Evolutionary conservation across 805 yeast genomes (phyloP).

Genomic region (Schwanniomyces pseudopolymorphus): DNA sequence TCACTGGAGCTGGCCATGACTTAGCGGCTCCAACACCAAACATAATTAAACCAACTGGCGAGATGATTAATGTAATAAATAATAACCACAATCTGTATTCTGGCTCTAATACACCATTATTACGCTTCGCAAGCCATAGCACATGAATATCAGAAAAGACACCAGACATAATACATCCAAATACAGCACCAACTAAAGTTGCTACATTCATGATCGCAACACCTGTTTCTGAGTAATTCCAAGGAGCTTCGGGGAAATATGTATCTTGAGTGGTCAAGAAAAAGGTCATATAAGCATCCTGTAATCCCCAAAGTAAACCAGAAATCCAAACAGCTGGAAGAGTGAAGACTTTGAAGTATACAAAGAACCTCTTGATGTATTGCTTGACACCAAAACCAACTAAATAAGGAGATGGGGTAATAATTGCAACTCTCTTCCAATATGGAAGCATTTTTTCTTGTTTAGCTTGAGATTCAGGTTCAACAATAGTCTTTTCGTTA

Average conservation of each 20-base stretch:
- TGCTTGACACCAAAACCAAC: constrained; percentile 67
- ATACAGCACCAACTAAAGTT: constrained; percentile 60
- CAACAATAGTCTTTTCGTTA: constrained; percentile 3
- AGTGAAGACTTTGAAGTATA: constrained; percentile 55
- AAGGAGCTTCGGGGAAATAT: constrained; percentile 63
- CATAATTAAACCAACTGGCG: constrained; percentile 62
- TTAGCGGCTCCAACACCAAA: constrained; percentile 67
- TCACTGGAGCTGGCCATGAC: constrained; percentile 51
- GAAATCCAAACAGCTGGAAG: constrained; percentile 67
- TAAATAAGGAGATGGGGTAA: constrained; percentile 59
- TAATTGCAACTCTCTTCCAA: constrained; percentile 45
- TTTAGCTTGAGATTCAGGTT: constrained; percentile 4
- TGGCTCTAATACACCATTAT: constrained; percentile 63
- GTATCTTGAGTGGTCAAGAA: constrained; percentile 74
- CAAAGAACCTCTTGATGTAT: constrained; percentile 50
- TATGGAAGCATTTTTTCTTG: constrained; percentile 29
- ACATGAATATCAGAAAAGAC: constrained; percentile 59
- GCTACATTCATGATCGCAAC: constrained; percentile 80
- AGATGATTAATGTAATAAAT: constrained; percentile 53
- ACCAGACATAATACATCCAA: constrained; percentile 70
- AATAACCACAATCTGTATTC: constrained; percentile 63
- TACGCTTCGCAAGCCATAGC: constrained; percentile 57
- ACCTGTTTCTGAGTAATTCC: constrained; percentile 60
- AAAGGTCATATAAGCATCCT: constrained; percentile 73
- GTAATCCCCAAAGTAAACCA: constrained; percentile 79